Conservation (phyloP, 495 filamentous ascomycete genomes). For the Aspergillus panamensis region DNA sequence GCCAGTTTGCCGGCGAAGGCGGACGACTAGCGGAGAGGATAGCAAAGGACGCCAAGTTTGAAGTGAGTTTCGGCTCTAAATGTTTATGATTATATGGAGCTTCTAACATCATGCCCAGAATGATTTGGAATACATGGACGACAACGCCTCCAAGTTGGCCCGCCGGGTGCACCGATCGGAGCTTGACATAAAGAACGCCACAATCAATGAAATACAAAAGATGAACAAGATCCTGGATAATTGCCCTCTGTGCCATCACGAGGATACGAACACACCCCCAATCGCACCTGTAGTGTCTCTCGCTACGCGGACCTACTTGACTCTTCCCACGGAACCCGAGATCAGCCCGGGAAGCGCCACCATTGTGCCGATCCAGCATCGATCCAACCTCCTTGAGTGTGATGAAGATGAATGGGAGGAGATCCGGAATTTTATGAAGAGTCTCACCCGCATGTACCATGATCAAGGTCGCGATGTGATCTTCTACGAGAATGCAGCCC, state of each 20-base stretch:
- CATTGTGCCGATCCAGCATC: slow-evolving; percentile 87
- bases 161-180: slow-evolving; percentile 84
- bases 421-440: slow-evolving; percentile 98
- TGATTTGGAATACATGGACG: slow-evolving; percentile 95
- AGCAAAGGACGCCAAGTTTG: slow-evolving; percentile 86
- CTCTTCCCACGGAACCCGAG: slow-evolving; percentile 86
- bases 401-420: slow-evolving; percentile 99
- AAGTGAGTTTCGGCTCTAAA: slow-evolving; percentile 41
- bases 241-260: slow-evolving; percentile 90
- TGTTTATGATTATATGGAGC: neutral
- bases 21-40: slow-evolving; percentile 83
- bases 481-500: slow-evolving; percentile 96
- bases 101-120: slow-evolving; percentile 50
- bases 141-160: slow-evolving; percentile 90
- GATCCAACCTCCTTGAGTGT: slow-evolving; percentile 87
- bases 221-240: slow-evolving; percentile 84
- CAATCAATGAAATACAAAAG: slow-evolving; percentile 84
- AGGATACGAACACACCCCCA: slow-evolving; percentile 80
- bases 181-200: slow-evolving; percentile 81
- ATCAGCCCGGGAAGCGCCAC: slow-evolving; percentile 76
- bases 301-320: slow-evolving; percentile 82
- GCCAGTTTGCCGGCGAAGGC: slow-evolving; percentile 77
- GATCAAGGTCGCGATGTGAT: slow-evolving; percentile 85
- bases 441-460: slow-evolving; percentile 86
- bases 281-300: slow-evolving; percentile 85